A percentile compares a stretch with the other conserved stretches of the same genome.
Evolutionary conservation across 768 basidiomycete species (phyloP).

Genomic region (Kwoniella heveanensis): DNA sequence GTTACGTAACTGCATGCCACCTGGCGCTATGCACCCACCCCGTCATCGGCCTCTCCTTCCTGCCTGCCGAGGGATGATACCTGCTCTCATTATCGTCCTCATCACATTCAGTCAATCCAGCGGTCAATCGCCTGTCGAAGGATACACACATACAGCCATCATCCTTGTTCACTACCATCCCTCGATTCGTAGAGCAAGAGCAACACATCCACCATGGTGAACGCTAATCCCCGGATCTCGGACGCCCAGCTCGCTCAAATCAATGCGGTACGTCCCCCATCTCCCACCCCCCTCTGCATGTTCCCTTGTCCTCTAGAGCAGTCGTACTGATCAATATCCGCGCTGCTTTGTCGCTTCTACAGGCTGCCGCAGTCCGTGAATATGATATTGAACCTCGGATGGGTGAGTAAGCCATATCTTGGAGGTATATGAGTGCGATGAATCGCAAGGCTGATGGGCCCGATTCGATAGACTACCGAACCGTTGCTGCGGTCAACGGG

Average conservation of each 20-base stretch:
- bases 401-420: slow-evolving; percentile 22
- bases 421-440: not conserved
- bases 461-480: slow-evolving; percentile 75
- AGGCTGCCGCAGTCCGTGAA: slow-evolving; percentile 45
- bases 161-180: not conserved
- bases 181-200: no score
- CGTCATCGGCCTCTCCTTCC: not conserved
- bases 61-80: no score
- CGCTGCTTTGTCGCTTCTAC: not conserved
- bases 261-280: slow-evolving; percentile 44
- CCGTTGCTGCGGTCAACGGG: slow-evolving; percentile 99
- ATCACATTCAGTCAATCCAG: not conserved
- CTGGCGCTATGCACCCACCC: not conserved
- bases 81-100: not conserved
- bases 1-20: no score
- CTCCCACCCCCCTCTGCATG: not conserved
- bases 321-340: no score
- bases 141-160: not conserved
- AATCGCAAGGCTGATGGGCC: not conserved
- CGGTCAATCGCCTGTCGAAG: no score
- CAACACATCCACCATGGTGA: slow-evolving; percentile 15
- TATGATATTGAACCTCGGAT: slow-evolving; percentile 40
- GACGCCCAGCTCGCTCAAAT: slow-evolving; percentile 52
- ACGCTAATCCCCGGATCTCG: slow-evolving; percentile 37
- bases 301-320: not conserved